Base-by-base conservation (phyloP, 345 rosid species). In the Erysimum cheiranthoides region DNA sequence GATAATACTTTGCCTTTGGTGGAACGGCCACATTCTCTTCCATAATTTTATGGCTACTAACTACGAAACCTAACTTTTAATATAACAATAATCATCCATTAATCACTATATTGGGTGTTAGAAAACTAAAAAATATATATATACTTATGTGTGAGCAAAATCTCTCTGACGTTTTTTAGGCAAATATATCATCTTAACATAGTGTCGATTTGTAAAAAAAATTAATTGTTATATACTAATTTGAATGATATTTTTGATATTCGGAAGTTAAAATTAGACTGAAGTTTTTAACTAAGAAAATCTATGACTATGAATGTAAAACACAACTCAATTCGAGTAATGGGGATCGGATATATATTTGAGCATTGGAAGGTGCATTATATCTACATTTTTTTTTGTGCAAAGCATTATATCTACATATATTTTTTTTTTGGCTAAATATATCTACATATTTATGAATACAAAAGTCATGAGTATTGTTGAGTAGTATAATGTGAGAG, bases 41-140 rank as follows among this genome's bases (percentile, higher is more conserved):
- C 35, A 74, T 66, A 66, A 28, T 7, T 54, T 43, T 27, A 43
- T 74, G 40, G 36, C 43, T 74, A 74, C 73, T 54, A 73, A 64
- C 57, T 54, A 65, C 7, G 36, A 54, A 64, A 64, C 71, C 71
- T 65, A 73, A 73, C 78, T 65, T 73, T 73, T 32, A 4, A 21
- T 65, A 62, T 34, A 63, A 40, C 28, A 51, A 62, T 73, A 31
- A 53, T 53, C 64, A 53, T 53, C 54, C 53, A 63, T 53, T 18
- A 45, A 40, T 51, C 30, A 73, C 54, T 31, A 63, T n/a, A 46
- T 45, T 6, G 12, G 28, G 39, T 47, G 30, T 47, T 59, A 21
- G 25, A 46, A 32, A 46, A 59, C 16, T 8, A 35, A 46, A 16
- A 31, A 12, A 70, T 10, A 7, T 68, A 31, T 18, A 70, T 10